phyloP scores from a whole-genome alignment of 352 stramenopile species.

The Phytophthora pini region DNA sequence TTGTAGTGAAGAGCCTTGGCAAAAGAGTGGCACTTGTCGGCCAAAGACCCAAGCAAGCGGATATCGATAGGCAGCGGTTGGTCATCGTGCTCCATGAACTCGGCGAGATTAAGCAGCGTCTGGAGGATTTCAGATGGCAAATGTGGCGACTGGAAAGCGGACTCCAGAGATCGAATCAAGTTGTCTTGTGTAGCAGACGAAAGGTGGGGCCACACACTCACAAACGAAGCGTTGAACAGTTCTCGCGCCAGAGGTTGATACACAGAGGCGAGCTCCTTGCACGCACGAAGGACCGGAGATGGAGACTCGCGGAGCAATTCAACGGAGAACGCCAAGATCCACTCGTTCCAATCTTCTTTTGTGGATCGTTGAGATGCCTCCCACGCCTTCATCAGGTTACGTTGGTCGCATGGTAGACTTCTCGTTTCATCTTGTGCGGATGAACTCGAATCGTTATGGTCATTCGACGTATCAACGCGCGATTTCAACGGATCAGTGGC shows the following conservation, averaged over 20 bases:
- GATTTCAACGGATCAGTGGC: slow-evolving; percentile 73
- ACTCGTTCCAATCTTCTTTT: slow-evolving; percentile 98
- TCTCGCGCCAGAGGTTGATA: slow-evolving; percentile 98
- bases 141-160: slow-evolving; percentile 92
- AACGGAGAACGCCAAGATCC: slow-evolving; percentile 97
- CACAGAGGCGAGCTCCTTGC: slow-evolving; percentile 96
- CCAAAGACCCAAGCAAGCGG: slow-evolving; percentile 95
- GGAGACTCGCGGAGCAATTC: slow-evolving; percentile 98
- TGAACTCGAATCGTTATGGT: slow-evolving; percentile 45
- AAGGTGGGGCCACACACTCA: slow-evolving; percentile 98
- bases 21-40: slow-evolving; percentile 98
- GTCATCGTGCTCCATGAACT: slow-evolving; percentile 99
- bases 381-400: slow-evolving; percentile 88
- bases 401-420: slow-evolving; percentile 81
- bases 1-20: slow-evolving; percentile 99
- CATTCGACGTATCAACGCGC: slow-evolving; percentile 40
- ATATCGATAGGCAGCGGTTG: slow-evolving; percentile 98
- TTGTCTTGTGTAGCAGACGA: slow-evolving; percentile 90
- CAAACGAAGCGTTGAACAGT: slow-evolving; percentile 99
- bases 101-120: slow-evolving; percentile 97
- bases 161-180: slow-evolving; percentile 95
- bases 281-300: slow-evolving; percentile 94
- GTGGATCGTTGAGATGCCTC: slow-evolving; percentile 84
- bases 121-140: slow-evolving; percentile 98
- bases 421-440: slow-evolving; percentile 70